These are phyloP conservation scores for Cystofilobasidium bisporidii DNA, from an alignment of 768 basidiomycete genomes.

Conservation along the genomic window DNA sequence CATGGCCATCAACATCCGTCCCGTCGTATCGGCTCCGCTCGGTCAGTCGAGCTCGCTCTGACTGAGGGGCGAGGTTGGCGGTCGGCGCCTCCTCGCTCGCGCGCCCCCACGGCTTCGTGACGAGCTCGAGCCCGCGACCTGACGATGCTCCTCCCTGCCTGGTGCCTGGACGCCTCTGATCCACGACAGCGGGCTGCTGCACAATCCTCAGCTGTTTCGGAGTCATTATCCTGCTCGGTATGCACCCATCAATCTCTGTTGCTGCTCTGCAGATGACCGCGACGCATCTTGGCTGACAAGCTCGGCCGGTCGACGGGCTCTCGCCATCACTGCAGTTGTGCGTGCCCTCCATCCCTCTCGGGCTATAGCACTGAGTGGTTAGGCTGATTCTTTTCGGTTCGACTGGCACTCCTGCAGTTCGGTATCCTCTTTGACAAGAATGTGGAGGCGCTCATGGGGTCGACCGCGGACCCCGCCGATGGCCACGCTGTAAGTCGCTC, in stretches of 20 bases:
- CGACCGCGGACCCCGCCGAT: conserved; percentile 39
- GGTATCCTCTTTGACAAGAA: conserved; percentile 38
- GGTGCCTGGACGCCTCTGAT: too few relatives aligned
- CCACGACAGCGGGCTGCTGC: conserved; percentile 22
- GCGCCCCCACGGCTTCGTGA: too few relatives aligned
- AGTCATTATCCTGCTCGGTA: conserved; percentile 26
- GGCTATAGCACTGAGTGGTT: not conserved
- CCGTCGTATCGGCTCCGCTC: conserved; percentile 23
- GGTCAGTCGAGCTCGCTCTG: conserved; percentile 1
- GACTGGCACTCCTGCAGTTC: conserved; percentile 31
- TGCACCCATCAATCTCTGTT: not conserved
- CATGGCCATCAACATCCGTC: conserved; percentile 15
- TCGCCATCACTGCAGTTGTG: not conserved
- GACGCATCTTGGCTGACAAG: too few relatives aligned
- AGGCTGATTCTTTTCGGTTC: too few relatives aligned
- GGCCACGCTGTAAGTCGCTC: conserved; percentile 35
- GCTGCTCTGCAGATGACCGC: not conserved
- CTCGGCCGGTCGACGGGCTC: too few relatives aligned
- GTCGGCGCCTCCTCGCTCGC: not conserved
- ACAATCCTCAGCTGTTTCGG: conserved; percentile 24
- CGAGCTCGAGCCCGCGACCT: not conserved
- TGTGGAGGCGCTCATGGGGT: conserved; percentile 41
- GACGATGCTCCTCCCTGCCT: not conserved
- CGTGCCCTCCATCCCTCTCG: not conserved
- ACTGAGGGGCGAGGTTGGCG: not conserved